Conservation (phyloP, 169 alveolate genomes). For the Plasmodium blacklocki region DNA sequence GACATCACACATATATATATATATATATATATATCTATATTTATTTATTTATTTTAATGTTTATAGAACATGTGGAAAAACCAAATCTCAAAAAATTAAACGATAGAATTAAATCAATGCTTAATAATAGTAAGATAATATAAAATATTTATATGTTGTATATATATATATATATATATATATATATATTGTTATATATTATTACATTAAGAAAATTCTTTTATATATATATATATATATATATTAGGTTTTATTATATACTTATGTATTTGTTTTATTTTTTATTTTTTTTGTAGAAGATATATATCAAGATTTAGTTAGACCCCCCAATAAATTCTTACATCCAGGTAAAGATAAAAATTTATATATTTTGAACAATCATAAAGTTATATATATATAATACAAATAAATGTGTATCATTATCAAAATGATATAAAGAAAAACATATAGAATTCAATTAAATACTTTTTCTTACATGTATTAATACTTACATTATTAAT, state of each 20-base stretch:
- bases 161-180: conserved; percentile 3
- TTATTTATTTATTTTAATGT: neutral
- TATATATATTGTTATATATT: neutral
- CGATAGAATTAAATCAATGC: conserved; percentile 31
- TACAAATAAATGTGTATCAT: too few species aligned
- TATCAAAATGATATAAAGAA: conserved; percentile 13
- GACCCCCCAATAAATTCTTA: conserved; percentile 81
- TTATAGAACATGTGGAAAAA: conserved; percentile 43
- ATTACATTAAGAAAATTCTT: neutral
- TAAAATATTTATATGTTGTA: neutral
- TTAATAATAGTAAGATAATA: conserved; percentile 35
- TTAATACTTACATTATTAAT: neutral
- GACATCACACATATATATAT: neutral
- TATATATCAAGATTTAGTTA: conserved; percentile 73
- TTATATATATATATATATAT: too few species aligned
- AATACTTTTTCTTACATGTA: too few species aligned
- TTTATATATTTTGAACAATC: conserved; percentile 68
- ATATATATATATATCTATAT: conserved; percentile 24
- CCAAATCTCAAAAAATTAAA: conserved; percentile 34
- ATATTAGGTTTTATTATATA: neutral
- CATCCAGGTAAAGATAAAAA: conserved; percentile 85
- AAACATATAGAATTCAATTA: neutral
- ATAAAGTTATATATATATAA: too few species aligned
- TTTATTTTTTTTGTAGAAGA: conserved; percentile 52
- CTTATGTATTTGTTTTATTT: neutral